Percentiles rank a stretch among this genome's conserved stretches.
Conservation (phyloP, 2,329 filamentous ascomycete species). For the Cucurbitaria berberidis region DNA sequence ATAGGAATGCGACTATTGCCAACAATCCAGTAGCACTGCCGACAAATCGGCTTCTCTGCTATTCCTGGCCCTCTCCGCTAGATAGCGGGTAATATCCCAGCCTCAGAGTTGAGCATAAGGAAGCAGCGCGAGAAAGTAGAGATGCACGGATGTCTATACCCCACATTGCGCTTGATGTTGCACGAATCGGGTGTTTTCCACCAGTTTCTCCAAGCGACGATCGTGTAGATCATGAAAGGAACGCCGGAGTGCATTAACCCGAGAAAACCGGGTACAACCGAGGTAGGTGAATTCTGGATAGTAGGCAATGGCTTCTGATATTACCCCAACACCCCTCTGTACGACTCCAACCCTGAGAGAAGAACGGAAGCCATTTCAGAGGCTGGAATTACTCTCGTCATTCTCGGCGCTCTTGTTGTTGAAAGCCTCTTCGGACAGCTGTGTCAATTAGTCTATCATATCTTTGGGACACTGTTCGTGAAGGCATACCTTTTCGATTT, state of each 20-base stretch:
- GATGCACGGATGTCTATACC: background rate
- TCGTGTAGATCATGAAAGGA: background rate
- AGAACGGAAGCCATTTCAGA: no score
- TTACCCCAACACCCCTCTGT: no score
- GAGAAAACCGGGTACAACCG: background rate
- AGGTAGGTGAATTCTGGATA: no score
- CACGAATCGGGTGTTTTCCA: constrained; percentile 3
- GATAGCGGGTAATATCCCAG: background rate
- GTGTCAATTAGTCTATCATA: no score
- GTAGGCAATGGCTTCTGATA: no score
- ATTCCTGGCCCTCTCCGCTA: background rate
- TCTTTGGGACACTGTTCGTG: no score
- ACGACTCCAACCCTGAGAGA: no score
- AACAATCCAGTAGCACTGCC: background rate
- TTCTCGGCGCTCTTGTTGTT: no score
- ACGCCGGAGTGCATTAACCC: background rate
- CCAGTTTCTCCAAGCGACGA: background rate
- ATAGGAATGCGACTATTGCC: background rate
- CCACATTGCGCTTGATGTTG: constrained; percentile 1
- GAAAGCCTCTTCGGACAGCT: no score
- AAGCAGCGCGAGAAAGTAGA: background rate
- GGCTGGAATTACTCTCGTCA: no score
- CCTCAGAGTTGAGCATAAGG: background rate
- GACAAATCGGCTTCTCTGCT: background rate
- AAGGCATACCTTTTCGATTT: no score